Conservation (phyloP, 2,329 filamentous ascomycete species). For the Fusarium euwallaceae region DNA sequence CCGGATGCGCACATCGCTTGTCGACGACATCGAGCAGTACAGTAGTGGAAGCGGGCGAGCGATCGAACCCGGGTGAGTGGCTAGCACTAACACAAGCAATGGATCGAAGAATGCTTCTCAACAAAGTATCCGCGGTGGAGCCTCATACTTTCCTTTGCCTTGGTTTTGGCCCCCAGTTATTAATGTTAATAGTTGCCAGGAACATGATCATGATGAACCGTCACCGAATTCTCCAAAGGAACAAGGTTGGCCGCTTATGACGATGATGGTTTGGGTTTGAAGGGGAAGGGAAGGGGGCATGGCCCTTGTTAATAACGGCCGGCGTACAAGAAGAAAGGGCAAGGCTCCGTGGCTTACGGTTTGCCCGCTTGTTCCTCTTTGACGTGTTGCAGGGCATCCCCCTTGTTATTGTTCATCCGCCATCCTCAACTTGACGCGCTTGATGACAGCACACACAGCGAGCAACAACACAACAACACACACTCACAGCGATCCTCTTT, state of each 20-base stretch:
- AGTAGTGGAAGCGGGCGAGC: not conserved
- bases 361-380: constrained; percentile 12
- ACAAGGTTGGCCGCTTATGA: constrained; percentile 31
- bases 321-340: not conserved
- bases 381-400: constrained; percentile 5
- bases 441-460: constrained; percentile 23
- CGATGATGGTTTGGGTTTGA: constrained; percentile 2
- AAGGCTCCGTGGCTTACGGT: constrained; percentile 5
- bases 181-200: not conserved
- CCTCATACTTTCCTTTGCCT: constrained; percentile 8
- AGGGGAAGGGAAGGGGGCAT: not conserved
- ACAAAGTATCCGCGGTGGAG: constrained; percentile 30
- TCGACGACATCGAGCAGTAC: constrained; percentile 1
- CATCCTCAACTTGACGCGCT: constrained; percentile 11
- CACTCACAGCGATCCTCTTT: constrained; percentile 11
- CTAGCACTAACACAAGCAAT: constrained; percentile 7
- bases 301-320: constrained; percentile 1
- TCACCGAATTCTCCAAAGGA: constrained; percentile 7
- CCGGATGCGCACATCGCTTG: constrained; percentile 13
- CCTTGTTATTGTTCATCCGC: constrained; percentile 5
- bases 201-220: constrained; percentile 7
- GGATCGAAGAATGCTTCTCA: constrained; percentile 12
- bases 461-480: constrained; percentile 11
- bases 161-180: constrained; percentile 6
- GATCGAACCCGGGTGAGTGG: not conserved